Evolutionary conservation across 345 rosid species (phyloP), one percentile per base, ranked within the genome.

Genomic region (Microcos paniculata): DNA sequence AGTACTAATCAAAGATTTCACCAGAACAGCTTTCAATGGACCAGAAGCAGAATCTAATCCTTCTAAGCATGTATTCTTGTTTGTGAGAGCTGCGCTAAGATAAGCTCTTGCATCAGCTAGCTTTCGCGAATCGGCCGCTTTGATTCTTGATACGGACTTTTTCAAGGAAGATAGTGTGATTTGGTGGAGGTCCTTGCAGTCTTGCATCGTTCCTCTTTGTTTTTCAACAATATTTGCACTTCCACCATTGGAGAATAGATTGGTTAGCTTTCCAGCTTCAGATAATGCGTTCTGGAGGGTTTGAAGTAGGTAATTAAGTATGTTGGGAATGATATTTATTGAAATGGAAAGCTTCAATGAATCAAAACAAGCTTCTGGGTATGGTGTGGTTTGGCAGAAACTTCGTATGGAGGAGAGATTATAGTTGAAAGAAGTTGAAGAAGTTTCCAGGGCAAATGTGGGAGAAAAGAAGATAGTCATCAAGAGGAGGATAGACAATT

Each of bases 51-150:
- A 84, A 62, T 84, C 84, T 24, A 94, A 85, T 35, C 94, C 97
- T 71, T 95, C 98, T 42, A 93, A 83, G 82, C 99, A 95, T 2
- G 99, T 95, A 76, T 82, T 85, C 89, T 90, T 89, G 91, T 95
- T 95, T 2, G 96, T 93, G 18, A 93, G 84, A 57, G 94, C 91
- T 26, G 97, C 97, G 38, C 93, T 88, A 0, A 95, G 87, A 70
- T 87, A 95, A 31, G 92, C 79, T 72, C 88, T 86, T 43, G 90
- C 86, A 72, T 93, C 96, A 0, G 82, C 77, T 57, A 94, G 69
- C 46, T 84, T 87, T 24, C 64, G 58, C 16, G 88, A 18, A 67
- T 85, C 82, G 7, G 76, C 80, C 1, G 83, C 52, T 51, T 58
- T 79, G 82, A 91, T 71, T 46, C 69, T 78, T 6, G 94, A 77